These are phyloP conservation scores for Fomitopsis pinicola DNA, from an alignment of 1,284 basidiomycete genomes.

Conservation along the genomic window DNA sequence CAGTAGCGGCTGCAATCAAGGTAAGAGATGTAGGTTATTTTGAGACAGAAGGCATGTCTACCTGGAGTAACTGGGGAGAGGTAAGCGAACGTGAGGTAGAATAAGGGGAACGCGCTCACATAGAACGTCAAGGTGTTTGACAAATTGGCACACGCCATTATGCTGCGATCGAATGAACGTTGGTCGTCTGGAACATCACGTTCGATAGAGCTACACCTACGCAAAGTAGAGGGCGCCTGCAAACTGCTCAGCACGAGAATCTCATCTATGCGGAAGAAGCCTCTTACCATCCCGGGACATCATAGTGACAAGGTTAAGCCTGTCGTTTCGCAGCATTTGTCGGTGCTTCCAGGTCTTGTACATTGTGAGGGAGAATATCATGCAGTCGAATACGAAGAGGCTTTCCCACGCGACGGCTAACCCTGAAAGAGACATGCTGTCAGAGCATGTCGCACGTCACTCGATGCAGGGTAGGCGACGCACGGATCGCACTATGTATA, in stretches of 20 bases:
- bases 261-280: neutral
- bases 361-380: constrained; percentile 27
- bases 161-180: constrained; percentile 14
- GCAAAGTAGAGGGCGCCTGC: constrained; percentile 29
- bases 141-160: constrained; percentile 30
- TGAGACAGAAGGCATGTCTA: neutral
- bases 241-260: neutral
- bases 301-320: constrained; percentile 19
- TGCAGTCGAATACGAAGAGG: constrained; percentile 24
- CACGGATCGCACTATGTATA: constrained; percentile 16
- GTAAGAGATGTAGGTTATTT: neutral
- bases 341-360: constrained; percentile 20
- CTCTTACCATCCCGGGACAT: constrained; percentile 25
- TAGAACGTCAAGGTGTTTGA: constrained; percentile 30
- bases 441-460: constrained; percentile 25
- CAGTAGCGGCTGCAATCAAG: constrained; percentile 20
- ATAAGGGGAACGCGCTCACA: constrained; percentile 16
- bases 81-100: neutral
- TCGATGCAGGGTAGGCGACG: constrained; percentile 4
- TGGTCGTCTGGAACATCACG: neutral
- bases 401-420: constrained; percentile 29
- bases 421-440: constrained; percentile 15
- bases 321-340: constrained; percentile 6
- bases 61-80: constrained; percentile 7
- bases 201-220: constrained; percentile 16